Conservation (phyloP, 805 yeast genomes). For the Metschnikowia vanudenii region DNA sequence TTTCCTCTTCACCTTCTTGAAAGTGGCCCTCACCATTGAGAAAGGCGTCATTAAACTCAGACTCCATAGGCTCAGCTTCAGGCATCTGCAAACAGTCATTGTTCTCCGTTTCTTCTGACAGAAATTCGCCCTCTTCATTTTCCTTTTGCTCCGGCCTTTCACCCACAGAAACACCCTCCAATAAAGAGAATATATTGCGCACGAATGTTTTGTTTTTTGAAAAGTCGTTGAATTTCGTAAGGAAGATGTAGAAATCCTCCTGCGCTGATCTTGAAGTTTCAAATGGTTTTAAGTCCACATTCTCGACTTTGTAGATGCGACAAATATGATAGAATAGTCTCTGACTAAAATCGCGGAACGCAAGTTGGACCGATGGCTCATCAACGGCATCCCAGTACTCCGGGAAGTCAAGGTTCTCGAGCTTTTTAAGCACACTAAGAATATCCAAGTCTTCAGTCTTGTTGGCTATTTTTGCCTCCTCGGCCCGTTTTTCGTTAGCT, state of each 20-base stretch:
- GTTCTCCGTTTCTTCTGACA: conserved; percentile 4
- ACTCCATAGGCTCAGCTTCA: conserved; percentile 17
- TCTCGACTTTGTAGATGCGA: conserved; percentile 9
- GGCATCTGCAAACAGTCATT: not conserved
- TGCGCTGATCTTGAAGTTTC: conserved; percentile 9
- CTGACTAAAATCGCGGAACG: conserved; percentile 12
- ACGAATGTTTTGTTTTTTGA: conserved; percentile 32
- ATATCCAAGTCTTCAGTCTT: conserved; percentile 1
- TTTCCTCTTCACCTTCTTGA: conserved; percentile 9
- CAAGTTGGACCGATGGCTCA: conserved; percentile 10
- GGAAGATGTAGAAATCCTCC: conserved; percentile 27
- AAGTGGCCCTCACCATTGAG: conserved; percentile 28
- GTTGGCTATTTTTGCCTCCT: not conserved
- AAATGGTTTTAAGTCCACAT: conserved; percentile 3
- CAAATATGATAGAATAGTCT: conserved; percentile 12
- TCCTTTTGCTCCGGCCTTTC: conserved; percentile 9
- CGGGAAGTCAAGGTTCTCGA: conserved; percentile 6
- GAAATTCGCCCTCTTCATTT: conserved; percentile 4
- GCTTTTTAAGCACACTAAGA: conserved; percentile 6
- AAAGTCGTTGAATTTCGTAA: conserved; percentile 30
- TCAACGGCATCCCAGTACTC: conserved; percentile 6
- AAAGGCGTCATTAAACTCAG: conserved; percentile 33
- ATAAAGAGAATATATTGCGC: conserved; percentile 27
- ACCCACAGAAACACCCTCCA: conserved; percentile 15
- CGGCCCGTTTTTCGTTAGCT: not conserved